Evolutionary conservation across 1,139 yeast genomes (phyloP).

Genomic region (Kurtzmaniella quercitrusa): DNA sequence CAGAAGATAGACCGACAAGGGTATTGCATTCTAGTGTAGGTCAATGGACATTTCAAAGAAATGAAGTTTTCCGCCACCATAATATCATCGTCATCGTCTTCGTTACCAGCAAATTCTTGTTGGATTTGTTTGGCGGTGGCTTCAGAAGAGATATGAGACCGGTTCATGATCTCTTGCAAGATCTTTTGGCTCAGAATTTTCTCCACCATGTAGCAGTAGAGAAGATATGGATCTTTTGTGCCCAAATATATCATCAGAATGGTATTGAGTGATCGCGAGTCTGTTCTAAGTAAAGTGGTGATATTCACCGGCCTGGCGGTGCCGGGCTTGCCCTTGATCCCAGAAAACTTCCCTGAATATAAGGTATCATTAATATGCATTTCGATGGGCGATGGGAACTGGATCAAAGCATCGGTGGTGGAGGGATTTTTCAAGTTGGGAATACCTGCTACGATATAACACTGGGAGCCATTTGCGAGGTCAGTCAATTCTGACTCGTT

Average conservation of each 20-base stretch:
- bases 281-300: conserved; percentile 34
- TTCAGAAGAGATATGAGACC: conserved; percentile 44
- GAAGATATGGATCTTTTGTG: conserved; percentile 37
- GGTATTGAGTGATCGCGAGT: conserved; percentile 27
- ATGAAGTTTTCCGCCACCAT: conserved; percentile 53
- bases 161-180: conserved; percentile 20
- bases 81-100: conserved; percentile 48
- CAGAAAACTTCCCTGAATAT: conserved; percentile 49
- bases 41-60: conserved; percentile 60
- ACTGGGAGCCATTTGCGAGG: conserved; percentile 12
- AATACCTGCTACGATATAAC: conserved; percentile 48
- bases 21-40: conserved; percentile 53
- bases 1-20: conserved; percentile 61
- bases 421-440: conserved; percentile 20
- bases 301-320: conserved; percentile 67
- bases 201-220: conserved; percentile 53
- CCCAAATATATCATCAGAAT: conserved; percentile 53
- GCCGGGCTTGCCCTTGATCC: conserved; percentile 58
- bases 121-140: conserved; percentile 43
- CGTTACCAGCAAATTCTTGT: conserved; percentile 17
- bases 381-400: conserved; percentile 59
- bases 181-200: conserved; percentile 34
- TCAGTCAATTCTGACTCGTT: conserved; percentile 31
- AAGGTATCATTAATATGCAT: conserved; percentile 45
- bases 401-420: conserved; percentile 37